Percentiles rank a stretch among this genome's conserved stretches.
These are phyloP conservation scores for Nannochloropsis salina DNA, from an alignment of 108 stramenopile genomes.

Conservation along the genomic window DNA sequence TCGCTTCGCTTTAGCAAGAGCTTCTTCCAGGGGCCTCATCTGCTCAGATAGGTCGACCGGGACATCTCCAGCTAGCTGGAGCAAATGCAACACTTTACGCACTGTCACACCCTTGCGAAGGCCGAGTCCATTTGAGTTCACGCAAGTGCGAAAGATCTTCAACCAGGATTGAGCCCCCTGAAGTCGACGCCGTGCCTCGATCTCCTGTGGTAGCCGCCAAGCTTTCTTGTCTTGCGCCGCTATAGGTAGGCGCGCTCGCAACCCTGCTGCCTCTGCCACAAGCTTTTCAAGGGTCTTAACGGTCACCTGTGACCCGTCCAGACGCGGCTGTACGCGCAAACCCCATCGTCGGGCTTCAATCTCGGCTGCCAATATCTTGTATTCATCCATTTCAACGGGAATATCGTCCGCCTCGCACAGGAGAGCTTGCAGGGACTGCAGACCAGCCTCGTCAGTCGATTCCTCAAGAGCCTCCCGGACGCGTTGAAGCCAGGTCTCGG, in stretches of 20 bases:
- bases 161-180: neutral
- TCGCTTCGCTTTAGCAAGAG: neutral
- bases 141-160: neutral
- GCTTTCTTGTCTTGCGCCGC: neutral
- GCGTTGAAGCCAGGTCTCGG: conserved; percentile 41
- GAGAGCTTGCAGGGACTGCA: conserved; percentile 30
- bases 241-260: neutral
- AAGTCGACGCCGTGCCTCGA: neutral
- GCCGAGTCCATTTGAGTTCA: neutral
- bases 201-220: conserved; percentile 12
- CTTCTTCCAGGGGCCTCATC: neutral
- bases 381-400: conserved; percentile 45
- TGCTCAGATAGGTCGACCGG: neutral
- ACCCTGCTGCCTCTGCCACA: conserved; percentile 27
- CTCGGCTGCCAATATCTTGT: conserved; percentile 42
- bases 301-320: conserved; percentile 27
- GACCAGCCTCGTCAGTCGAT: conserved; percentile 30
- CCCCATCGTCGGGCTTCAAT: conserved; percentile 45
- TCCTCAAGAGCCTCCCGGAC: conserved; percentile 39
- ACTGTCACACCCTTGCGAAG: neutral
- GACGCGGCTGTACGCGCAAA: conserved; percentile 27
- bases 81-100: neutral
- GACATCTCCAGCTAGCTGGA: neutral
- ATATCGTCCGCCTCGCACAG: conserved; percentile 36
- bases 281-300: conserved; percentile 27